Evolutionary conservation across 805 yeast species (phyloP), one percentile per base, ranked within the genome.

Genomic region (Metschnikowia cerradonensis): DNA sequence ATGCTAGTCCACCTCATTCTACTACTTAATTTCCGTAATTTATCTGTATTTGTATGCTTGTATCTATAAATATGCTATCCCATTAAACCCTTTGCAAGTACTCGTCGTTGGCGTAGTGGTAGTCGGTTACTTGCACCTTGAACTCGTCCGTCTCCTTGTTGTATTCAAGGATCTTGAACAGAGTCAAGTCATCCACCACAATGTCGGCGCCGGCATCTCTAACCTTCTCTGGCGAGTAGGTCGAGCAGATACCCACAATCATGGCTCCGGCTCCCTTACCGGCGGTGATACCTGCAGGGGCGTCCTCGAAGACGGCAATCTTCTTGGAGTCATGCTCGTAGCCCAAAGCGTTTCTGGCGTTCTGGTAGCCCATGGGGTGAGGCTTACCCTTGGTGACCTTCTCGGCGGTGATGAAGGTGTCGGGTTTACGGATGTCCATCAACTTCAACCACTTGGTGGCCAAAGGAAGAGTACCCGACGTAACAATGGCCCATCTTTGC

Each of bases 201-300:
- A 84, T 86, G 63, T 83, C 86, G 56, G 95, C 95, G 60, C 96
- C 96, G 49, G 88, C 80, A 49, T 75, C 79, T 69, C 83, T 78
- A 52, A 88, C 85, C 64, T 78, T 78, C 53, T 82, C 84, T 37
- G 87, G 79, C 56, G 78, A 82, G 68, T 86, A 87, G 49, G 94
- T 83, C 54, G 92, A 84, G 58, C 91, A 86, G 68, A 88, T 84
- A 64, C 95, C 96, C 60, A 88, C 82, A 53, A 87, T 85, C 64
- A 79, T 76, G 66, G 94, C 90, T 52, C 91, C 95, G 23, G 94
- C 91, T 50, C 79, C 87, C 65, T 82, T 81, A 64, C 95, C 96
- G 37, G 96, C 92, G 60, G 80, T 71, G 56, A 88, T 82, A 65
- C 96, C 96, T 45, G 94, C 91, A 52, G 90, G 92, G 42, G 96